Conservation (phyloP, 2,329 filamentous ascomycete genomes). For the Cordyceps cicadae region DNA sequence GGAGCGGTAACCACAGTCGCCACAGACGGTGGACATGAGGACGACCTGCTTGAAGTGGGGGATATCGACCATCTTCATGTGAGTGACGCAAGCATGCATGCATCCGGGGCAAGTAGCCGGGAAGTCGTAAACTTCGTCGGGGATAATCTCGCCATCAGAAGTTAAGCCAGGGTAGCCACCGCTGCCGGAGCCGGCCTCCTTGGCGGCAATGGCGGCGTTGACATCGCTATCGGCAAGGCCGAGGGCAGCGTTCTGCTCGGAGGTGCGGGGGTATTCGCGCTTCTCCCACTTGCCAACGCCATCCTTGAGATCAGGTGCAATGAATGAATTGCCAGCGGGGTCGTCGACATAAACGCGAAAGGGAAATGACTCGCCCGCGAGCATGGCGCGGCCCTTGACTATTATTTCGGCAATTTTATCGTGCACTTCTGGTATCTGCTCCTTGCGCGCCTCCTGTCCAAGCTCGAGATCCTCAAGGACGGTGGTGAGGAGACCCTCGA, state of each 20-base stretch:
- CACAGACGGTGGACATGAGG: conserved; percentile 88
- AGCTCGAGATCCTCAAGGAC: conserved; percentile 73
- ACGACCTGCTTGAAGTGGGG: conserved; percentile 97
- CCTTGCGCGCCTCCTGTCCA: conserved; percentile 75
- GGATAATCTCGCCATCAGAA: conserved; percentile 70
- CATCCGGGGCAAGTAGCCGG: conserved; percentile 89
- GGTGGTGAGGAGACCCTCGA: conserved; percentile 76
- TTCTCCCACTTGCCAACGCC: conserved; percentile 82
- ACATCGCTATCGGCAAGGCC: conserved; percentile 62
- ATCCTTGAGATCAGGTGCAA: conserved; percentile 75
- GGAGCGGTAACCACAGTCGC: conserved; percentile 84
- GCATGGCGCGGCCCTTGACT: conserved; percentile 64
- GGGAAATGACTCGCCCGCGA: conserved; percentile 69
- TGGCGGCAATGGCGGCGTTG: conserved; percentile 33
- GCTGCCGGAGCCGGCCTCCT: conserved; percentile 21
- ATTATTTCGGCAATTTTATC: conserved; percentile 73
- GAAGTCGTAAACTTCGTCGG: conserved; percentile 88
- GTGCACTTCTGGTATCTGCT: conserved; percentile 67
- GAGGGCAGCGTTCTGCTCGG: conserved; percentile 78
- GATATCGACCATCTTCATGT: conserved; percentile 99
- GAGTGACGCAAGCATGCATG: conserved; percentile 74
- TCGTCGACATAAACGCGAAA: conserved; percentile 88
- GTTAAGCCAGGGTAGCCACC: conserved; percentile 41
- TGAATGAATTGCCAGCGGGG: conserved; percentile 91
- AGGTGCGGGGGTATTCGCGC: conserved; percentile 71